Evolutionary conservation across 345 rosid species (phyloP).

Genomic region (Populus nigra): DNA sequence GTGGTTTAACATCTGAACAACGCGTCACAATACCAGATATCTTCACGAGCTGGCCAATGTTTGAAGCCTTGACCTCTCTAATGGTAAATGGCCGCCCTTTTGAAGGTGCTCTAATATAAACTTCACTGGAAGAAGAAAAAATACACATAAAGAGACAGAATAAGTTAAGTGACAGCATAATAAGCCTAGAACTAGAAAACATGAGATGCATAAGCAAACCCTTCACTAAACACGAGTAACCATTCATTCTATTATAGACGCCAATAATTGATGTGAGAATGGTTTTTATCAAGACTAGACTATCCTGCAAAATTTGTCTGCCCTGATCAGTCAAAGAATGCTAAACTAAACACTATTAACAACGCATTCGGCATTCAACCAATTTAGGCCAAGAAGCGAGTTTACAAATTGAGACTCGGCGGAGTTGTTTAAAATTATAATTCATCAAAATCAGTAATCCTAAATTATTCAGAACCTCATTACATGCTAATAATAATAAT

Average conservation of each 20-base stretch:
- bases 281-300: neutral
- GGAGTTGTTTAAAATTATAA: no score
- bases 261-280: neutral
- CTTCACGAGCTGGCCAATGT: conserved; percentile 87
- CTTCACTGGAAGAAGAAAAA: conserved; percentile 59
- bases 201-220: neutral
- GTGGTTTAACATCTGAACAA: conserved; percentile 97
- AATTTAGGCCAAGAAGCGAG: no score
- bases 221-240: neutral
- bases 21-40: conserved; percentile 94
- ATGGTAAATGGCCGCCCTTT: conserved; percentile 75
- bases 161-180: neutral
- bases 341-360: neutral
- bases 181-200: neutral
- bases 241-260: neutral
- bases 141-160: neutral
- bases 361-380: no score
- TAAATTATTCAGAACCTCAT: neutral
- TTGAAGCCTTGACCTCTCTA: conserved; percentile 93
- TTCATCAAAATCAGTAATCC: neutral
- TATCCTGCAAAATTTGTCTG: neutral
- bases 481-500: no score
- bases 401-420: no score
- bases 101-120: conserved; percentile 75
- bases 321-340: neutral